A percentile compares a stretch with the other conserved stretches of the same genome.
Evolutionary conservation across 352 stramenopile species (phyloP).

Genomic region (Globisporangium mamillatum): DNA sequence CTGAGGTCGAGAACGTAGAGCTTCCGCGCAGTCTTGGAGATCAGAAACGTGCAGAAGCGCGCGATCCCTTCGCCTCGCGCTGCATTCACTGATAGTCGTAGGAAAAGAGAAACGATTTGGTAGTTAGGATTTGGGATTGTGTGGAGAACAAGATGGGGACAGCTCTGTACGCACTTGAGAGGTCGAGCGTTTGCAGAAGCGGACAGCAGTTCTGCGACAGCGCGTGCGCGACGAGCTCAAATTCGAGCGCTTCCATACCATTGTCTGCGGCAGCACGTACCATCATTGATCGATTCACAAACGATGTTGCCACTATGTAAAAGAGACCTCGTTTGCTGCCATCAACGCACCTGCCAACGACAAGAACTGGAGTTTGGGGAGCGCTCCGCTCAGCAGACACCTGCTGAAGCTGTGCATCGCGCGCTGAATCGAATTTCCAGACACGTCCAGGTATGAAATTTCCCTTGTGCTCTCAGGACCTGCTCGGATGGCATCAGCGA

Average conservation of each 20-base stretch:
- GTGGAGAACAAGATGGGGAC: background rate
- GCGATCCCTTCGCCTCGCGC: conserved; percentile 38
- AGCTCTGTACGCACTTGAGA: conserved; percentile 28
- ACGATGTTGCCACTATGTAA: background rate
- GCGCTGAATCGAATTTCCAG: conserved; percentile 26
- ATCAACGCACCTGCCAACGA: conserved; percentile 22
- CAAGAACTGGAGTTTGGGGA: conserved; percentile 25
- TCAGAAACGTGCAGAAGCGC: conserved; percentile 40
- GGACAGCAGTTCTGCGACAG: conserved; percentile 26
- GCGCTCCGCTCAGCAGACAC: conserved; percentile 15
- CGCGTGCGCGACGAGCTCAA: conserved; percentile 27
- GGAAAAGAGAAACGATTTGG: background rate
- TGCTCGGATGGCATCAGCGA: conserved; percentile 21
- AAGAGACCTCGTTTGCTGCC: background rate
- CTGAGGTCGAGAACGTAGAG: conserved; percentile 51
- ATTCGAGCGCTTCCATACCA: conserved; percentile 29
- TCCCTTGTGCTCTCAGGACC: background rate
- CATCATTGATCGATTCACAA: background rate
- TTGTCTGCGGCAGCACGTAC: conserved; percentile 26
- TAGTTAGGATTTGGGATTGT: background rate
- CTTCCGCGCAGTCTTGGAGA: conserved; percentile 22
- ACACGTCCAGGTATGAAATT: conserved; percentile 32
- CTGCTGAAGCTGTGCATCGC: conserved; percentile 29
- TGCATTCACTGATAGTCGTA: conserved; percentile 34
- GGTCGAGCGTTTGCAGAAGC: conserved; percentile 30